These are phyloP conservation scores for Triticum timopheevii DNA, from an alignment of 176 grass and related monocot species.

Conservation along the genomic window DNA sequence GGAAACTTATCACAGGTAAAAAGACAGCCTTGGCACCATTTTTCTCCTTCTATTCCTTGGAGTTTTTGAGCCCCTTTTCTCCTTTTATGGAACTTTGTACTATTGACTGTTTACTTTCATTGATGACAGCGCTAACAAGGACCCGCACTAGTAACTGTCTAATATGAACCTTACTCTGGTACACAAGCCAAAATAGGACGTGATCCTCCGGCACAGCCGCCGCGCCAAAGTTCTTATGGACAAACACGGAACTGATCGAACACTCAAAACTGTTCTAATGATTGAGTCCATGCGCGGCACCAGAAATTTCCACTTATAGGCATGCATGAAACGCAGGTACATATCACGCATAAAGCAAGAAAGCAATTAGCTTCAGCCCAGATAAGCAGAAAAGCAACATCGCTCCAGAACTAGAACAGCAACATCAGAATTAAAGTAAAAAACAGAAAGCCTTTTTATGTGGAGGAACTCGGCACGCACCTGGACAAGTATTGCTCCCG, in stretches of 20 bases:
- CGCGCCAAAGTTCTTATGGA: neutral
- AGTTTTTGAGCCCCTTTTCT: neutral
- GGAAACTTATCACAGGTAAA: slow-evolving; percentile 6
- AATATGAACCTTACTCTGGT: neutral
- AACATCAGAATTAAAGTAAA: neutral
- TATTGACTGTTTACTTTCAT: neutral
- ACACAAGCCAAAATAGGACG: neutral
- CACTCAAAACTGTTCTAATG: neutral
- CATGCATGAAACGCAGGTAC: slow-evolving; percentile 3
- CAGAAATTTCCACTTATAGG: neutral
- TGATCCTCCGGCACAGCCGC: neutral
- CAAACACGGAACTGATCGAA: neutral
- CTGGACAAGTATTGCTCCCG: neutral
- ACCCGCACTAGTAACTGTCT: neutral
- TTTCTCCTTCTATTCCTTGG: neutral
- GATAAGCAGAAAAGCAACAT: slow-evolving; percentile 5
- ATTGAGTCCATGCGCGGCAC: neutral
- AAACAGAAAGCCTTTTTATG: neutral
- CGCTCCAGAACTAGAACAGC: neutral
- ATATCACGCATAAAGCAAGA: slow-evolving; percentile 32
- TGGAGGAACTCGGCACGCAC: neutral
- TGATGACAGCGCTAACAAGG: neutral
- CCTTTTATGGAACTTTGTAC: neutral
- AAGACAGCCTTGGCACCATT: neutral
- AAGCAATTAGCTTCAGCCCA: slow-evolving; percentile 1